Base-by-base conservation (phyloP, 176 grass and related monocot species). In the Microstegium vimineum region DNA sequence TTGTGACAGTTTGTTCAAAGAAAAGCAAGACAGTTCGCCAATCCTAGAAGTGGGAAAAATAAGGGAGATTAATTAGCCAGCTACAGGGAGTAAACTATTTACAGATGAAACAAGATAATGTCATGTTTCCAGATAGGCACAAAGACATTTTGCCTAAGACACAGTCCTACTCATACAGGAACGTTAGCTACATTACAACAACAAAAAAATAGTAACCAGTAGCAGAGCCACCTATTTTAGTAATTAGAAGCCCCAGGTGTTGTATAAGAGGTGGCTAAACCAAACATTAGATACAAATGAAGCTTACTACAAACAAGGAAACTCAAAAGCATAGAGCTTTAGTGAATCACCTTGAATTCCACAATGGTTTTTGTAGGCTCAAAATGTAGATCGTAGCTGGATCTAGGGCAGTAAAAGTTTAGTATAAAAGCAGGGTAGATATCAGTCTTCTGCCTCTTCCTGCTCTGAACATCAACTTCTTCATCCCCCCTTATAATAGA, bases 301-400 rank as follows among this genome's bases (percentile, higher is more conserved):
- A 81, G 77, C 64, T 77, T 81, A 41, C 40, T n/a, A 42, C 15
- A 72, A 64, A 66, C 62, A 62, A 33, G n/a, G 51, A 68, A 71
- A 86, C 40, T 51, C 18, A 63, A 81, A 81, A 85, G 25, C 40
- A 56, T 45, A 52, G 59, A 65, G 20, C 14, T 85, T 52, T 74
- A 34, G 61, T 33, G 62, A 41, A 83, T 75, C 54, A 98, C 95
- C 90, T 93, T 98, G 81, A 98, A 98, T 90, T 98, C 92, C 63
- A 98, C 89, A 90, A 76, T 70, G 76, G 95, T 93, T 85, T 95
- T 91, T 74, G 88, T 93, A 79, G 95, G 86, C 88, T 98, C 92
- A 69, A 93, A 94, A 89, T 93, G 81, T 47, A 98, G 74, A 74
- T 93, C 90, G 25, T 95, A 95, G 80, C 66, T 89, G 86, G 90